Base-by-base conservation (phyloP, 2,329 filamentous ascomycete species). In the Pyrenophora teres region DNA sequence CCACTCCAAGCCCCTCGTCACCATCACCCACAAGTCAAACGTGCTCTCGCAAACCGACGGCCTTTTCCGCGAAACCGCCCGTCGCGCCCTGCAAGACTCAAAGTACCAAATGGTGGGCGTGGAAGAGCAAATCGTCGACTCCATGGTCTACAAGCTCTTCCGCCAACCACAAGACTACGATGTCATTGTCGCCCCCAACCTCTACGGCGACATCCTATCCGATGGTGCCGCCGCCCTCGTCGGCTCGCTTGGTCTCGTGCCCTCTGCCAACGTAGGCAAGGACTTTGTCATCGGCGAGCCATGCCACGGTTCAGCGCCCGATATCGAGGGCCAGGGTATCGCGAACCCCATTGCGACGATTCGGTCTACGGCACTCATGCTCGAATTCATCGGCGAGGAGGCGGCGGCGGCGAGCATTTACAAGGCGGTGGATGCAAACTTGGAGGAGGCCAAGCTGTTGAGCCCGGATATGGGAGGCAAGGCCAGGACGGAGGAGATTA, bases 61-160 rank as follows among this genome's bases (percentile, higher is more conserved):
- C 27, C 84, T 99, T 40, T 99, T 99, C 86, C 87, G 94, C 63
- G 81, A 87, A 64, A 89, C 89, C 4, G 85, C 90, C 13, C 87
- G 89, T 62, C 81, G 81, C 25, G 90, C 90, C 3, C 86, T 97
- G 7, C 81, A 85, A 23, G 80, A 81, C 44, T 63, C 82, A 10
- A 81, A 79, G 61, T 97, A 90, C 79, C 76, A 77, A 54, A 48
- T 57, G 12, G 79, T 96, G 46, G 77, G 78, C 36, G 81, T 97
- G 47, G 94, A 97, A 77, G 94, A 97, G 82, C 94, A 99, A 80
- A 99, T 99, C 65, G 93, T 99, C 58, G 94, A 99, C 78, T 93
- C 88, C 56, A 99, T 99, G 94, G 92, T 97, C 52, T 97, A 97
- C 85, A 97, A 97, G 82, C 88, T 99, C 50, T 97, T 97, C 86